Evolutionary conservation across 371 early-diverging fungal genomes (phyloP), one percentile per base, ranked within the genome.

Genomic region (Mortierella sp.): DNA sequence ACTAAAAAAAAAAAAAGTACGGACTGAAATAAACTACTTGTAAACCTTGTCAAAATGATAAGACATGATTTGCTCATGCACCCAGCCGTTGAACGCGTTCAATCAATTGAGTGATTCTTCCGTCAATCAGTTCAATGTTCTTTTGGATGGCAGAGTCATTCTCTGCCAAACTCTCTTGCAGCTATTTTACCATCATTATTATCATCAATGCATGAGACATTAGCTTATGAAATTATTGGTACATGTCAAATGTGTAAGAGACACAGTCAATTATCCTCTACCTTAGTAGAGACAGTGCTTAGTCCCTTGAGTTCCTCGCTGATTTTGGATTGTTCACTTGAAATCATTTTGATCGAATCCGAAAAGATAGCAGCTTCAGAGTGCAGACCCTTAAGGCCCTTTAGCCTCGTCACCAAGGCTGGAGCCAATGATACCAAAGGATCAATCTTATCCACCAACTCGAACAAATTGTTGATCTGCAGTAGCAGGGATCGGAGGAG

Each of bases 361-460:
- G 93, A 88, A 73, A 95, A 94, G 45, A 91, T 89, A 8, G 94
- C 88, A 2, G 96, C 96, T 70, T 96, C 96, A 0, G 89, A 87
- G 76, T 97, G 98, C 67, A 97, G 84, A 8, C 85, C 83, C 71
- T 94, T 91, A 58, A 97, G 85, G 2, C 92, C 91, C 69, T 93
- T 94, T 66, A 97, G 85, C 62, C 97, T 92, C 7, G 92, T 86
- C 21, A 96, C 87, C 41, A 96, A 86, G 7, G 93, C 92, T 16
- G 96, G 97, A 0, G 96, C 91, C 65, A 95, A 76, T 21, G 91
- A 89, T 47, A 94, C 86, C 53, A 97, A 82, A 1, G 96, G 92
- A 69, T 97, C 97, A 4, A 96, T 83, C 67, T 89, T 88, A 45
- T 93, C 89, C 77, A 97, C 84, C 41, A 92, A 85, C 43, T 87